These are phyloP conservation scores for Arctostaphylos glauca DNA, from an alignment of 148 eudicot genomes.

Conservation along the genomic window DNA sequence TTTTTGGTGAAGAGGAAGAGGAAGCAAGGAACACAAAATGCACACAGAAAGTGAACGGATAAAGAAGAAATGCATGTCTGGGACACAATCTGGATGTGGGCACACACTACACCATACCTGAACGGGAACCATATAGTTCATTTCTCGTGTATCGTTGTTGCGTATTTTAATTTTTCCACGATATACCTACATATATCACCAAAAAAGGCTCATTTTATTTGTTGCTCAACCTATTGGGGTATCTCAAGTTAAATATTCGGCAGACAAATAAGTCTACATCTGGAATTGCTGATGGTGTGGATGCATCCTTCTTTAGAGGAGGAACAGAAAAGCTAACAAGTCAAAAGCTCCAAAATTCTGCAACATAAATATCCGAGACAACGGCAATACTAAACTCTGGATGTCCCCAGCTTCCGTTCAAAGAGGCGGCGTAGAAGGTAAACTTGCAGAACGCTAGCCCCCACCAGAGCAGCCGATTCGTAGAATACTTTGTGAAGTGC, in stretches of 20 bases:
- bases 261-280: neutral
- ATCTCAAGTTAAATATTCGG: neutral
- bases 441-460: conserved; percentile 77
- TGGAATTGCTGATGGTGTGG: conserved; percentile 1
- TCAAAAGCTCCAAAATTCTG: neutral
- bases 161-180: neutral
- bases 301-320: neutral
- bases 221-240: neutral
- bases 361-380: neutral
- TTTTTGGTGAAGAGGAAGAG: too few species aligned
- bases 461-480: conserved; percentile 69
- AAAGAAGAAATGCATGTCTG: neutral
- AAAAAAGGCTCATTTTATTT: neutral
- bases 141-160: neutral
- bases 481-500: conserved; percentile 74
- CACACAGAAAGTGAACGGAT: neutral
- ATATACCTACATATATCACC: neutral
- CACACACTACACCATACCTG: neutral
- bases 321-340: neutral
- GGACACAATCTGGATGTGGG: neutral
- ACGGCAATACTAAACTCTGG: conserved; percentile 48
- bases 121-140: neutral
- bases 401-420: conserved; percentile 61
- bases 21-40: neutral
- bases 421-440: conserved; percentile 73